Base-by-base conservation (phyloP, 129 eudicot species). In the Saposhnikovia divaricata region DNA sequence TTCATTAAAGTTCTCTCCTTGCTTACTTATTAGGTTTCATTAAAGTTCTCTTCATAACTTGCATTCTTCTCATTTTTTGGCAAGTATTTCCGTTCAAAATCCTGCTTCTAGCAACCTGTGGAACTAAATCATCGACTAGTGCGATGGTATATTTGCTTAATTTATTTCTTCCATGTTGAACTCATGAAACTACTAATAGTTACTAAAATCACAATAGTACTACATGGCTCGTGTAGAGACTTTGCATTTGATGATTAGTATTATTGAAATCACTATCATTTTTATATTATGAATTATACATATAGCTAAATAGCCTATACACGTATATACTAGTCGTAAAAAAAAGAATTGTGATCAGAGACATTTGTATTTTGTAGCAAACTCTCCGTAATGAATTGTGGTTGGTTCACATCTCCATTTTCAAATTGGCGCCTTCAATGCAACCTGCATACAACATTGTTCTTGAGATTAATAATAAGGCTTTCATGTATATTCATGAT, bases 401-500 rank as follows among this genome's bases (percentile, higher is more conserved):
- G 12, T 72, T 79, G 83, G 75, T 75, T 85, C 89, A 93, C 85
- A 86, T 89, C 87, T 89, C 98, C 85, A 87, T 81, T 89, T 93
- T 93, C 84, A 89, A 72, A 74, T 84, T 83, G 86, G 87, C 77
- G 48, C 79, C 86, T 44, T 87, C 96, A 42, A 45, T 68, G 48
- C 82, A 79, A 85, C 91, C 98, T 91, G 90, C 79, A 80, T 82
- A 74, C 63, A 59, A 4, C 46, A 37, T 39, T 31, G 43, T 43
- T 39, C 74, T 42, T 46, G 81, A 55, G 47, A 65, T 72, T 71
- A 71, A 10, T 53, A 40, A 28, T 18, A 39, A 57, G 48, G 23
- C 50, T 53, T 73, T 47, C 3, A n/a, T 61, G 69, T 9, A n/a
- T 15, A 69, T 69, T 72, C 14, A 19, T 59, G 28, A 6, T 18